Conservation (phyloP, 306 rosid genomes). For the Prunus fruticosa region DNA sequence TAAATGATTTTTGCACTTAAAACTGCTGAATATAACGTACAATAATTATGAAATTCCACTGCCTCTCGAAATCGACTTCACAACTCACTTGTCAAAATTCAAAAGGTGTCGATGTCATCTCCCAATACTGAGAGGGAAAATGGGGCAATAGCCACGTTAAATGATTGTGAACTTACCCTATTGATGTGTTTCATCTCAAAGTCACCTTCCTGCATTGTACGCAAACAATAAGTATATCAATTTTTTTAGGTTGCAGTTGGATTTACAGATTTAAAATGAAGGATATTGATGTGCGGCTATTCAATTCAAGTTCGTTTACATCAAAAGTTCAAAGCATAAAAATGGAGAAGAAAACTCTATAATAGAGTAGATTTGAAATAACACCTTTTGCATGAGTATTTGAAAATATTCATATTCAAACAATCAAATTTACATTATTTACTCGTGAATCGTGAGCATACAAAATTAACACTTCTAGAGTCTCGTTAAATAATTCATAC, state of each 20-base stretch:
- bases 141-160: slow-evolving; percentile 56
- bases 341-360: not conserved
- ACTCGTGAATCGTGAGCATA: not conserved
- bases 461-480: not conserved
- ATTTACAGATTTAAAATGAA: not conserved
- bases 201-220: slow-evolving; percentile 53
- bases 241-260: not conserved
- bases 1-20: too few species aligned
- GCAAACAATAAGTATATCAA: slow-evolving; percentile 8
- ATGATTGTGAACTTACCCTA: slow-evolving; percentile 38
- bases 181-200: slow-evolving; percentile 63
- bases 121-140: slow-evolving; percentile 49
- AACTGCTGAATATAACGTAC: not conserved
- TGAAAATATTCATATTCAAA: not conserved
- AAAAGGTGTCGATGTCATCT: slow-evolving; percentile 38
- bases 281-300: not conserved
- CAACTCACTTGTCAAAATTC: slow-evolving; percentile 29
- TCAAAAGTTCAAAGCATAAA: not conserved
- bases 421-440: not conserved
- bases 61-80: not conserved
- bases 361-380: not conserved
- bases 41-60: slow-evolving; percentile 4
- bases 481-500: not conserved
- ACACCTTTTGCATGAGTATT: not conserved
- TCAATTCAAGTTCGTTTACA: not conserved